These are phyloP conservation scores for Cytospora piceicola DNA, from an alignment of 2,329 filamentous ascomycete species.

Conservation along the genomic window DNA sequence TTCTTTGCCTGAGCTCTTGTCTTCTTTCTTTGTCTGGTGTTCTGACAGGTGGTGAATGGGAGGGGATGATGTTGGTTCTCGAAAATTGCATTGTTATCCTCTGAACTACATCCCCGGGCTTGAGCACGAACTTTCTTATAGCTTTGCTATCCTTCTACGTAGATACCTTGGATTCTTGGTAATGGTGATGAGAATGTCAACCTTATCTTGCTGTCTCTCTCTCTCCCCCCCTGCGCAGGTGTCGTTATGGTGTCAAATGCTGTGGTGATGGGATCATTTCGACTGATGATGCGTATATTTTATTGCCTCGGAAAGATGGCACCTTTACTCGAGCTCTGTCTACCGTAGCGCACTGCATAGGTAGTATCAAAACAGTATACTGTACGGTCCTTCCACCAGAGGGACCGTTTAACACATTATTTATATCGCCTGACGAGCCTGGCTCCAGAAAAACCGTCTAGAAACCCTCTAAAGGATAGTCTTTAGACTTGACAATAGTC, in stretches of 20 bases:
- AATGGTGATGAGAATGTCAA: background rate
- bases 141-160: slow-evolving; percentile 1
- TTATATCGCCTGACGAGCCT: too few species aligned
- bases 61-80: background rate
- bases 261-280: background rate
- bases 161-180: background rate
- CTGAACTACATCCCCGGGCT: background rate
- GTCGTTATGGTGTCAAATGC: background rate
- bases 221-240: too few species aligned
- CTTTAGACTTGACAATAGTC: too few species aligned
- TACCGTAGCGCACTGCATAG: too few species aligned
- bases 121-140: background rate
- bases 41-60: background rate
- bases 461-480: too few species aligned
- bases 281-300: background rate
- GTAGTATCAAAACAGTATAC: too few species aligned
- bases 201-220: background rate
- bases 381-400: too few species aligned
- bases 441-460: too few species aligned
- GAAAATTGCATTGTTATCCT: background rate
- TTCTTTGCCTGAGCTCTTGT: background rate
- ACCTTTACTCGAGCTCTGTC: too few species aligned
- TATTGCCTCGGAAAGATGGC: background rate
- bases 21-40: background rate
- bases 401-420: too few species aligned